These are phyloP conservation scores for Apophysomyces elegans DNA, from an alignment of 371 early-diverging fungal genomes.

Conservation along the genomic window DNA sequence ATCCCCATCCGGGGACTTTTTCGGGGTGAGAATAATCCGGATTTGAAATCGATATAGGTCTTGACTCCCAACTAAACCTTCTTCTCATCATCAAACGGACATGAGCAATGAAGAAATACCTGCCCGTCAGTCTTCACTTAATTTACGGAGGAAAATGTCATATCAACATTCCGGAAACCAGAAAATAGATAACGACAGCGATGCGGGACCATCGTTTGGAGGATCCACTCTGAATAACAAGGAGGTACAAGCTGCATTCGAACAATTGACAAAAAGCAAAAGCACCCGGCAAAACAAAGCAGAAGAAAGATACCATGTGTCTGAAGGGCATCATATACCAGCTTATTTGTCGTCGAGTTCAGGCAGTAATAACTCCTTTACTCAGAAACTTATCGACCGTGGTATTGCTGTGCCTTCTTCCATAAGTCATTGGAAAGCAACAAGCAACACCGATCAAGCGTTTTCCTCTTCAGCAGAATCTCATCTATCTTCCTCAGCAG, in stretches of 20 bases:
- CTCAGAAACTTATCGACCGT: constrained; percentile 44
- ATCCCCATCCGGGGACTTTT: no score
- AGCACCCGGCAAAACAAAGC: constrained; percentile 4
- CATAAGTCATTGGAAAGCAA: constrained; percentile 1
- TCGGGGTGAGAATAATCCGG: no score
- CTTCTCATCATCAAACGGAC: neutral
- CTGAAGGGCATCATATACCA: neutral
- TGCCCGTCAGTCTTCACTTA: neutral
- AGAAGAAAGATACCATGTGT: neutral
- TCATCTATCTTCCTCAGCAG: constrained; percentile 33
- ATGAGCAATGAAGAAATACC: constrained; percentile 5
- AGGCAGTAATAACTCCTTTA: constrained; percentile 33
- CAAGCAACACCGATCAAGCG: neutral
- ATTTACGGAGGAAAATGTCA: neutral
- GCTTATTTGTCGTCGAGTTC: neutral
- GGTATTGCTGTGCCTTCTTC: constrained; percentile 48
- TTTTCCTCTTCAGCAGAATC: constrained; percentile 17
- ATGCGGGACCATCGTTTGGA: neutral
- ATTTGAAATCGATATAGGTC: no score
- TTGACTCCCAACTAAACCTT: neutral
- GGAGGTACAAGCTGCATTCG: constrained; percentile 25
- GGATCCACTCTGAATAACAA: constrained; percentile 21
- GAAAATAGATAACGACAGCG: neutral
- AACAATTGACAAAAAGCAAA: constrained; percentile 21
- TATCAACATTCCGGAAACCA: neutral